phyloP scores from a whole-genome alignment of 768 basidiomycete genomes.

The Candolleomyces aberdarensis region DNA sequence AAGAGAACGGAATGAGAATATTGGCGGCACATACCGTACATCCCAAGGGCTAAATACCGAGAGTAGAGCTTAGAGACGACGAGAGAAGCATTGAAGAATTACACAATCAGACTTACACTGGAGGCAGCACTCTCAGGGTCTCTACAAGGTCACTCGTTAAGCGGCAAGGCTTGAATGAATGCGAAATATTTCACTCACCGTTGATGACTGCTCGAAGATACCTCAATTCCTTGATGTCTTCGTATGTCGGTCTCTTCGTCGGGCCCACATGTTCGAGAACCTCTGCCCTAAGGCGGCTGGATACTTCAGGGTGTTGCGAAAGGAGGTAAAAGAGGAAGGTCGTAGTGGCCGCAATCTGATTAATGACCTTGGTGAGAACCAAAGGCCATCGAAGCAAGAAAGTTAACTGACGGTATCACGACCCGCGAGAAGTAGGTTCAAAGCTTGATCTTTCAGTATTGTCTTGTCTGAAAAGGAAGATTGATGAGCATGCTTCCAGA shows the following conservation, averaged over 20 bases:
- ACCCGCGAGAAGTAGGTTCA: slow-evolving; percentile 32
- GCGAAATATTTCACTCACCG: slow-evolving; percentile 17
- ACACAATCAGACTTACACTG: slow-evolving; percentile 16
- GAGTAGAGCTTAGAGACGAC: background rate
- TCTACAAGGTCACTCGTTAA: slow-evolving; percentile 8
- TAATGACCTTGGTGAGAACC: background rate
- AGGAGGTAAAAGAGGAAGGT: slow-evolving; percentile 27
- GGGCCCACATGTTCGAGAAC: slow-evolving; percentile 23
- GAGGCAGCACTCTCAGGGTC: slow-evolving; percentile 21
- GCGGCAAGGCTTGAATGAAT: background rate
- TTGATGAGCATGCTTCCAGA: slow-evolving; percentile 14
- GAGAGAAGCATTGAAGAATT: background rate
- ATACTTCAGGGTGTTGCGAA: slow-evolving; percentile 23
- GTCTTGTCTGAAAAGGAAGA: slow-evolving; percentile 29
- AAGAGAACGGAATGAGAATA: background rate
- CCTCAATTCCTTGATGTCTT: slow-evolving; percentile 34
- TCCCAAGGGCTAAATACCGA: slow-evolving; percentile 9
- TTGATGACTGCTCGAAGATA: slow-evolving; percentile 37
- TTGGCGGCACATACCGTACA: slow-evolving; percentile 9
- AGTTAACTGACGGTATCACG: slow-evolving; percentile 36
- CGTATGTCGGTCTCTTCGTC: slow-evolving; percentile 23
- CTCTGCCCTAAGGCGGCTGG: slow-evolving; percentile 27
- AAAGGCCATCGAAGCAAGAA: background rate
- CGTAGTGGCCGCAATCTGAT: slow-evolving; percentile 26
- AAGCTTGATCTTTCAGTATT: slow-evolving; percentile 45